Conservation (phyloP, 1,284 basidiomycete genomes). For the Heliocybe sulcata region DNA sequence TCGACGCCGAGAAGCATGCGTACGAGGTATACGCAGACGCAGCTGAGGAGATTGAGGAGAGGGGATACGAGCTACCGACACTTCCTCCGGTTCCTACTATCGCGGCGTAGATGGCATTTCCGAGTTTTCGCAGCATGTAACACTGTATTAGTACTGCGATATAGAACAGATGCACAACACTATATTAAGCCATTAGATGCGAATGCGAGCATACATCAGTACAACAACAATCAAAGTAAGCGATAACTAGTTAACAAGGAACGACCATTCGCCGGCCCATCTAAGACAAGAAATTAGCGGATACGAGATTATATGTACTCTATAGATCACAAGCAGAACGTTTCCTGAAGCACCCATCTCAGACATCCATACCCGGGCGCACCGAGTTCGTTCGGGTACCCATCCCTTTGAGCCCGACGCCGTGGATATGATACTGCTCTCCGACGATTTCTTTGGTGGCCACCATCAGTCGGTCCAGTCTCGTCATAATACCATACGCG, state of each 20-base stretch:
- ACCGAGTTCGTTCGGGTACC: conserved; percentile 15
- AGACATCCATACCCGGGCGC: conserved; percentile 10
- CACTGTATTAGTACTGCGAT: too few species aligned
- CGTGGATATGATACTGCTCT: conserved; percentile 73
- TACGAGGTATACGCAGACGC: conserved; percentile 15
- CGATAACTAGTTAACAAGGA: too few species aligned
- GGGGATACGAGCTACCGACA: conserved; percentile 18
- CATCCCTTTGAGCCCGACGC: conserved; percentile 36
- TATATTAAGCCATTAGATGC: too few species aligned
- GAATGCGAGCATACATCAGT: too few species aligned
- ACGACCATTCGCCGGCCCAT: too few species aligned
- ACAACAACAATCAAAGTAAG: too few species aligned
- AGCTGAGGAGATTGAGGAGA: conserved; percentile 14
- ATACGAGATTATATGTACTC: too few species aligned
- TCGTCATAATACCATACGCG: conserved; percentile 55
- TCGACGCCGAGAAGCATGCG: conserved; percentile 20
- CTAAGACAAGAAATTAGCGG: too few species aligned
- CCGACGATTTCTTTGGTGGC: conserved; percentile 77
- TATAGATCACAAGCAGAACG: neutral
- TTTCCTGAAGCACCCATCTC: conserved; percentile 5
- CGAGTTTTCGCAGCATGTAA: neutral
- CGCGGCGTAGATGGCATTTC: neutral
- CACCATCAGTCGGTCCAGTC: conserved; percentile 68
- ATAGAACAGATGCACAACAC: too few species aligned
- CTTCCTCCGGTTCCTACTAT: conserved; percentile 5